These are phyloP conservation scores for Aspergillus phoenicis DNA, from an alignment of 2,329 filamentous ascomycete species.

Conservation along the genomic window DNA sequence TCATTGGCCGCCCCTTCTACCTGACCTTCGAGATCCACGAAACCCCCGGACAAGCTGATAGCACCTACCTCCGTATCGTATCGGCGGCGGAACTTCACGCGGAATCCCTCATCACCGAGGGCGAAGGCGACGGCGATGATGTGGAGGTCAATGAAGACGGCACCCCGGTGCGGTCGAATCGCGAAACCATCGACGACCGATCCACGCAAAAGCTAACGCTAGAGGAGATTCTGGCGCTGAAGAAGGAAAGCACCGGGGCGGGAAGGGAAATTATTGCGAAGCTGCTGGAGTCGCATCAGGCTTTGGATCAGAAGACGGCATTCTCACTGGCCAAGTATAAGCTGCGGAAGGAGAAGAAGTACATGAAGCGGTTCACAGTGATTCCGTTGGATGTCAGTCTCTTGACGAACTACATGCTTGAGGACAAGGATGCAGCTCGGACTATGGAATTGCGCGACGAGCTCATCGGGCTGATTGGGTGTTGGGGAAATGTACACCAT, in stretches of 20 bases:
- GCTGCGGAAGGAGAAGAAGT: conserved; percentile 90
- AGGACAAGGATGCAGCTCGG: conserved; percentile 76
- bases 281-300: conserved; percentile 84
- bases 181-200: conserved; percentile 63
- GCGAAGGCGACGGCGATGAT: conserved; percentile 42
- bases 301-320: conserved; percentile 88
- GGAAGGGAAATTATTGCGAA: conserved; percentile 92
- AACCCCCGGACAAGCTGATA: conserved; percentile 63
- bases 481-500: conserved; percentile 88
- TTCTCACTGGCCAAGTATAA: conserved; percentile 97
- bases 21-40: conserved; percentile 89
- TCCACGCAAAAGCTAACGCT: conserved; percentile 74
- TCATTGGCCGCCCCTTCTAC: conserved; percentile 89
- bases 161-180: conserved; percentile 63
- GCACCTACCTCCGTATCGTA: conserved; percentile 72
- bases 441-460: conserved; percentile 88
- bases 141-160: conserved; percentile 37
- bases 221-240: conserved; percentile 71
- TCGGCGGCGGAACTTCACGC: conserved; percentile 80
- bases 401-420: conserved; percentile 74
- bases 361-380: conserved; percentile 82
- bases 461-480: conserved; percentile 75
- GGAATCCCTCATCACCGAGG: conserved; percentile 64
- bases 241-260: conserved; percentile 71
- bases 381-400: conserved; percentile 78